Base-by-base conservation (phyloP, 2,329 filamentous ascomycete genomes). In the Mycosphaerella sp. region DNA sequence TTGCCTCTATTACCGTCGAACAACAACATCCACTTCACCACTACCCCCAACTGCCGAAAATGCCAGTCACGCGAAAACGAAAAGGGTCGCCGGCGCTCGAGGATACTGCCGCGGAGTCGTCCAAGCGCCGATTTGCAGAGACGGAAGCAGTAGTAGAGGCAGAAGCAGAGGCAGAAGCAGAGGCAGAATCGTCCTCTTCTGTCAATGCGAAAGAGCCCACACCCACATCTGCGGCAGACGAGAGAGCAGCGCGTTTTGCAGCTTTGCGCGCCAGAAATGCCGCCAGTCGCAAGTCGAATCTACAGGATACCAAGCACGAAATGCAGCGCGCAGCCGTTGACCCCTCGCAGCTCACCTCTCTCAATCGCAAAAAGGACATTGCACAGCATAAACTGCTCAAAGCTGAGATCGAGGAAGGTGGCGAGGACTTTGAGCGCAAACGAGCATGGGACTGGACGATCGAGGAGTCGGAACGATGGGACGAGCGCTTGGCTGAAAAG, bases 371-470 rank as follows among this genome's bases (percentile, higher is more conserved):
- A 64, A 87, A 89, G 63, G 90, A 88, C 49, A 84, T 93, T 59
- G 91, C 93, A 16, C 84, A 86, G 5, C 89, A 96, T 69, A 98
- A 97, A 66, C 81, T 98, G 0, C 79, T 96, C 39, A 95, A 95
- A 74, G 88, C 89, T 3, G 89, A 96, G 63, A 84, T 89, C 1
- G 87, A 90, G 68, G 88, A 87, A 14, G 76, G 79, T 0, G 89
- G 89, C 30, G 89, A 87, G 49, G 93, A 97, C 69, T 98, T 97
- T 66, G 93, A 98, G 76, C 87, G 93, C 60, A 96, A 97, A 73
- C 84, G 93, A 36, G 93, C 93, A 1, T 98, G 93, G 93, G 93
- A 97, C 73, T 98, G 93, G 87, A 98, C 93, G 0, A 76, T 91
- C 6, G 93, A 98, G 58, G 93, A 98, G 72, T 87, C 83, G 61